Percentiles rank a stretch among this genome's conserved stretches.
These are phyloP conservation scores for Heteromeles arbutifolia DNA, from an alignment of 306 rosid genomes.

Conservation along the genomic window DNA sequence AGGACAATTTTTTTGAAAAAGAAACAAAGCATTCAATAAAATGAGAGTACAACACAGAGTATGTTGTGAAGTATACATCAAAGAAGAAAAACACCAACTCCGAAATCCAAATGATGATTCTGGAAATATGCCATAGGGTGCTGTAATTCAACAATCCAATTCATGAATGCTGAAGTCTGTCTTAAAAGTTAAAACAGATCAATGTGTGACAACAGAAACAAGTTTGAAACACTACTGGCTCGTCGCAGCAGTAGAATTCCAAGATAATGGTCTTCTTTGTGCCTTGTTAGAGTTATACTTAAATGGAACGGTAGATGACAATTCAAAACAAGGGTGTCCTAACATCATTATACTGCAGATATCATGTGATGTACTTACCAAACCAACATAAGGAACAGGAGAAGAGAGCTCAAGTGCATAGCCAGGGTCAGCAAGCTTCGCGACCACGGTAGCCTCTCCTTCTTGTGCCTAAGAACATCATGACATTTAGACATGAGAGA, in stretches of 20 bases:
- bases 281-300: neutral
- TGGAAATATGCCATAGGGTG: neutral
- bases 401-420: constrained; percentile 66
- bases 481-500: neutral
- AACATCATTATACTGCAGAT: neutral
- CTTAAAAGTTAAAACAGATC: neutral
- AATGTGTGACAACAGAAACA: neutral
- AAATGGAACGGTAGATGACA: neutral
- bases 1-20: neutral
- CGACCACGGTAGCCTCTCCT: constrained; percentile 61
- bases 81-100: neutral
- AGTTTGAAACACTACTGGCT: neutral
- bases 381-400: constrained; percentile 56
- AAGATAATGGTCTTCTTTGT: neutral
- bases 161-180: neutral
- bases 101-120: neutral
- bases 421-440: constrained; percentile 59
- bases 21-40: neutral
- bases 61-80: neutral
- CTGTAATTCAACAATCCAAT: neutral
- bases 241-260: neutral
- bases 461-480: constrained; percentile 44
- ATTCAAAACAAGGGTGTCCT: neutral
- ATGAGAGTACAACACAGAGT: neutral
- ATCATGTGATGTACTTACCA: constrained; percentile 33